Evolutionary conservation across 768 basidiomycete genomes (phyloP).

Genomic region (Suillus alpinus): DNA sequence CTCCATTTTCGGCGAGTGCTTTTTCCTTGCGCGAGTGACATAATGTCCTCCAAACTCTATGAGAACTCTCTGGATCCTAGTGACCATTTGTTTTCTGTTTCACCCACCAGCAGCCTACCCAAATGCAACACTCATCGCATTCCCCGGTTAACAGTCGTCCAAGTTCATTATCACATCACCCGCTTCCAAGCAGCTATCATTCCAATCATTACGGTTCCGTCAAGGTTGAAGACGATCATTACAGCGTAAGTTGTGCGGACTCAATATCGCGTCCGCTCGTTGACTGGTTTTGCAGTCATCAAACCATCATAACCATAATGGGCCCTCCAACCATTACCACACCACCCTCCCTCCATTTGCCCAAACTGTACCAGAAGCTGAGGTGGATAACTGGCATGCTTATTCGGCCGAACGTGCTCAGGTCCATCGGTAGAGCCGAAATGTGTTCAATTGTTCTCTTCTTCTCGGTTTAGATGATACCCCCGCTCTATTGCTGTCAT

Average conservation of each 20-base stretch:
- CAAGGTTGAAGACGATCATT: slow-evolving; percentile 68
- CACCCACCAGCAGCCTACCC: slow-evolving; percentile 57
- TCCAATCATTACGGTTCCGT: slow-evolving; percentile 50
- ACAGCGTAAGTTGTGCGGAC: slow-evolving; percentile 40
- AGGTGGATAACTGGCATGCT: slow-evolving; percentile 60
- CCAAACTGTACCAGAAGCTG: slow-evolving; percentile 37
- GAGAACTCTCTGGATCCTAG: slow-evolving; percentile 53
- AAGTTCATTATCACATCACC: slow-evolving; percentile 36
- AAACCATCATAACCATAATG: slow-evolving; percentile 34
- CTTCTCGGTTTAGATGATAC: slow-evolving; percentile 31
- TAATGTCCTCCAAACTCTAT: slow-evolving; percentile 27
- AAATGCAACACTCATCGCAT: slow-evolving; percentile 59
- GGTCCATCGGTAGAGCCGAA: slow-evolving; percentile 49
- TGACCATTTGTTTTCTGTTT: slow-evolving; percentile 43
- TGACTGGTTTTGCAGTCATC: slow-evolving; percentile 18
- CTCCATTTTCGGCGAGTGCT: slow-evolving; percentile 87
- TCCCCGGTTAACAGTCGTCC: slow-evolving; percentile 50
- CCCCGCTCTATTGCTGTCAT: slow-evolving; percentile 32
- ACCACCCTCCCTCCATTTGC: slow-evolving; percentile 47
- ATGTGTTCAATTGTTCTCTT: neutral
- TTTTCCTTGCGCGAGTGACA: slow-evolving; percentile 36
- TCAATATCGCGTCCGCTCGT: neutral
- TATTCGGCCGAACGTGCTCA: slow-evolving; percentile 66
- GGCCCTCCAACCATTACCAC: slow-evolving; percentile 38
- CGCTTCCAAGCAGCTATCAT: slow-evolving; percentile 41